Conservation (phyloP, 108 stramenopile species). For the Cyclotella distinguenda region DNA sequence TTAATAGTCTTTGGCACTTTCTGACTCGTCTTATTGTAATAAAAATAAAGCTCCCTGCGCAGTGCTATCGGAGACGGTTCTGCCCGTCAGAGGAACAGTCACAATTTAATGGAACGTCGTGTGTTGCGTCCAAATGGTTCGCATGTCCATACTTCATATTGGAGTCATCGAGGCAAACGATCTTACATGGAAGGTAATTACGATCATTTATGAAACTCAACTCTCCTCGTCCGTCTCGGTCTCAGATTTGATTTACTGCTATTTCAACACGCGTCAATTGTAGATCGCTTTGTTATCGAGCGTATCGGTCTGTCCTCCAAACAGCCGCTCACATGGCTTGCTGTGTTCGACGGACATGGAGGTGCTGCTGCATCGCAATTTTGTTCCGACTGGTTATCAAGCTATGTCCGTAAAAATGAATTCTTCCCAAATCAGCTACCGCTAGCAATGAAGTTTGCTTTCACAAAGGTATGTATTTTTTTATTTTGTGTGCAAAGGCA, state of each 20-base stretch:
- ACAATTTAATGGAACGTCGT: slow-evolving; percentile 68
- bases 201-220: too few relatives aligned
- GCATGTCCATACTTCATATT: slow-evolving; percentile 73
- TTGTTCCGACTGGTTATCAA: slow-evolving; percentile 82
- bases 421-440: slow-evolving; percentile 70
- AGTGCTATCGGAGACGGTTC: slow-evolving; percentile 79
- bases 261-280: background rate
- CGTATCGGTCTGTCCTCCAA: slow-evolving; percentile 67
- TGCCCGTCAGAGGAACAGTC: slow-evolving; percentile 52
- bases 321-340: slow-evolving; percentile 58
- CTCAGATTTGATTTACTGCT: too few relatives aligned
- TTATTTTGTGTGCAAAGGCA: too few relatives aligned
- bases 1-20: too few relatives aligned
- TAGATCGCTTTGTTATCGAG: slow-evolving; percentile 73
- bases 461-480: slow-evolving; percentile 35
- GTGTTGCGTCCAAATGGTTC: slow-evolving; percentile 69
- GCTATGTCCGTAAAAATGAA: slow-evolving; percentile 70
- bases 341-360: slow-evolving; percentile 97
- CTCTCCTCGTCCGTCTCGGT: too few relatives aligned
- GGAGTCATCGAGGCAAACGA: slow-evolving; percentile 80
- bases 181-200: slow-evolving; percentile 88
- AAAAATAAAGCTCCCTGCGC: slow-evolving; percentile 67
- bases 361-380: slow-evolving; percentile 89
- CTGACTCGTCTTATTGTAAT: too few relatives aligned
- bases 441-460: slow-evolving; percentile 76